phyloP scores from a whole-genome alignment of 169 alveolate genomes.

The Eimeria necatrix region DNA sequence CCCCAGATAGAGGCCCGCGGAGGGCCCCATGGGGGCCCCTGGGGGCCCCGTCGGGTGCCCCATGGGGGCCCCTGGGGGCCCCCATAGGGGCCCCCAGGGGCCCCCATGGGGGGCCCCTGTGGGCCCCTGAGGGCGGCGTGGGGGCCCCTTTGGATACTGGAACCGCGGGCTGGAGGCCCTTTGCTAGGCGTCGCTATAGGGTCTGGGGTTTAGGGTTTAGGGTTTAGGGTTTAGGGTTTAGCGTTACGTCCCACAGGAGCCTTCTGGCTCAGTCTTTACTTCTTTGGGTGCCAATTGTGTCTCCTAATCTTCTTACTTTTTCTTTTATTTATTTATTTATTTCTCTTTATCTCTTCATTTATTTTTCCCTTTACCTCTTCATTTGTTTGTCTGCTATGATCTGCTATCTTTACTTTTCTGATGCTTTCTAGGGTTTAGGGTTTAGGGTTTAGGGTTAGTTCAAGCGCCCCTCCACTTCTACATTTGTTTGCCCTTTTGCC shows the following conservation, averaged over 20 bases:
- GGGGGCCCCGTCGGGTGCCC: too few relatives aligned
- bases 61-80: too few relatives aligned
- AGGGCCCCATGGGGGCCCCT: not conserved
- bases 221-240: not conserved
- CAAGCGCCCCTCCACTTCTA: not conserved
- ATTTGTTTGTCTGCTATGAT: not conserved
- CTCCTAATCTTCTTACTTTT: not conserved
- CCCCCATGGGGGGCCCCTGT: too few relatives aligned
- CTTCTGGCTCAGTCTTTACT: not conserved
- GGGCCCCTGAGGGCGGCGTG: too few relatives aligned
- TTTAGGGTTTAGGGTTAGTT: too few relatives aligned
- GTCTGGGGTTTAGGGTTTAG: not conserved
- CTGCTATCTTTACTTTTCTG: not conserved
- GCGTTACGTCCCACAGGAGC: not conserved
- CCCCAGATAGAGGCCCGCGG: too few relatives aligned
- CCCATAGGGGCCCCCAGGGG: too few relatives aligned
- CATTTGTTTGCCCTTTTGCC: not conserved
- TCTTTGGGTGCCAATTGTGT: not conserved
- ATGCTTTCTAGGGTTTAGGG: too few relatives aligned
- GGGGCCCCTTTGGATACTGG: too few relatives aligned
- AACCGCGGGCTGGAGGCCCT: not conserved
- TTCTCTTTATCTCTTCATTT: not conserved
- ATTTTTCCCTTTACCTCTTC: not conserved
- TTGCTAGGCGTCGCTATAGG: not conserved
- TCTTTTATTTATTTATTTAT: not conserved